A percentile compares a stretch with the other conserved stretches of the same genome.
phyloP scores from a whole-genome alignment of 2,329 filamentous ascomycete genomes.

The Fusarium sp. region DNA sequence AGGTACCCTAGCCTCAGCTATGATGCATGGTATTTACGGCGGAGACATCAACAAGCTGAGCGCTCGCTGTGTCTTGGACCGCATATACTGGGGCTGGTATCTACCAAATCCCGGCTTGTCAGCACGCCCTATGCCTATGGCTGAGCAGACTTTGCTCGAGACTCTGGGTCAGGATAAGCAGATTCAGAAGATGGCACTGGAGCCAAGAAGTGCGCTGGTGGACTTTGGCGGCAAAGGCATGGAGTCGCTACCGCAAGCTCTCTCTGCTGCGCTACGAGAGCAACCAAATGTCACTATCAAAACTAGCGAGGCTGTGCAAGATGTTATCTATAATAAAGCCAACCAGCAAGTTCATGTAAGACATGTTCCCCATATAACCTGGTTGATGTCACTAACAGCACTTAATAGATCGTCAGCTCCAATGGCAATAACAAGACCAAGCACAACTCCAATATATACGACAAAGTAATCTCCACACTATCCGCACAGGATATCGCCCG shows the following conservation, averaged over 20 bases:
- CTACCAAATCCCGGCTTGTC: constrained; percentile 50
- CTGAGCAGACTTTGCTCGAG: constrained; percentile 49
- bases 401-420: constrained; percentile 32
- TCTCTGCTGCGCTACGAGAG: constrained; percentile 63
- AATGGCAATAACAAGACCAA: constrained; percentile 6
- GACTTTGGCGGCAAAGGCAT: constrained; percentile 68
- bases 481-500: constrained; percentile 60
- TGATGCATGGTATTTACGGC: constrained; percentile 90
- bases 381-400: constrained; percentile 1
- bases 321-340: constrained; percentile 57
- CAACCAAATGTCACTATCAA: constrained; percentile 72
- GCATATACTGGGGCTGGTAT: constrained; percentile 50
- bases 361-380: not conserved
- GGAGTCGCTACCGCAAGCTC: constrained; percentile 66
- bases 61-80: constrained; percentile 67
- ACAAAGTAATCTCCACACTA: constrained; percentile 76
- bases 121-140: constrained; percentile 56
- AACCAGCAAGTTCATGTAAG: constrained; percentile 59
- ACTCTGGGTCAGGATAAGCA: constrained; percentile 47
- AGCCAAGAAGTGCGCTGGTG: constrained; percentile 50
- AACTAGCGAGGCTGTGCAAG: constrained; percentile 60
- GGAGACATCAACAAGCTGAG: constrained; percentile 88
- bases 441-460: constrained; percentile 50
- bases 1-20: constrained; percentile 80
- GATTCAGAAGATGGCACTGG: constrained; percentile 50